Percentiles rank a stretch among this genome's conserved stretches.
Conservation (phyloP, 2,329 filamentous ascomycete genomes). For the Hypoxylon sp. region DNA sequence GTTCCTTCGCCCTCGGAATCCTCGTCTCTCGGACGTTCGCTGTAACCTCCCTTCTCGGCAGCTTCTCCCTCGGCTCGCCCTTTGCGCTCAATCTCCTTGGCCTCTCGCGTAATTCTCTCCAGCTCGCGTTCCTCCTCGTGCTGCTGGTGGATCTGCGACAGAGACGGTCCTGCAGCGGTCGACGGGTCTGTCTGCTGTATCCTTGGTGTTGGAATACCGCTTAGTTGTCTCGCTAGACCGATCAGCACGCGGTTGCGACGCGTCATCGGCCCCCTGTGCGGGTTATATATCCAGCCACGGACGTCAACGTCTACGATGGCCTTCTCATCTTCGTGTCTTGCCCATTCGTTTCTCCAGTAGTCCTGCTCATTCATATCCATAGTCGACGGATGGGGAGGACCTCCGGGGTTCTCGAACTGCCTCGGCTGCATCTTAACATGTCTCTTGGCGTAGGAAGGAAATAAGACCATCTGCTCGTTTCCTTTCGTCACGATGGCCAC, state of each 20-base stretch:
- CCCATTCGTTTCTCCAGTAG: conserved; percentile 82
- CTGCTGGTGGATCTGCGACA: conserved; percentile 48
- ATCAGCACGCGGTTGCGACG: conserved; percentile 87
- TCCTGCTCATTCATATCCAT: conserved; percentile 66
- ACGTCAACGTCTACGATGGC: conserved; percentile 94
- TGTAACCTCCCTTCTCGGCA: conserved; percentile 76
- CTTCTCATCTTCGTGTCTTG: conserved; percentile 79
- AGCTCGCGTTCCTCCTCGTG: conserved; percentile 62
- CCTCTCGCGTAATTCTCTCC: conserved; percentile 76
- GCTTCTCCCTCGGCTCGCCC: conserved; percentile 76
- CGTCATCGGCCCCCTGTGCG: conserved; percentile 83
- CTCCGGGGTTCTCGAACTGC: conserved; percentile 45
- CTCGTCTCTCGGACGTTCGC: conserved; percentile 64
- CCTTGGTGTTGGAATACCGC: conserved; percentile 79
- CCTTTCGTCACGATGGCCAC: conserved; percentile 81
- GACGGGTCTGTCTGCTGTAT: conserved; percentile 46
- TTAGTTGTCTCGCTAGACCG: conserved; percentile 84
- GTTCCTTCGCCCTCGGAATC: conserved; percentile 52
- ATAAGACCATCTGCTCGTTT: conserved; percentile 91
- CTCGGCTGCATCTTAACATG: conserved; percentile 62
- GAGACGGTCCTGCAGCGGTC: conserved; percentile 36
- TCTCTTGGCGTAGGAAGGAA: conserved; percentile 88
- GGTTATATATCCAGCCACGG: conserved; percentile 92
- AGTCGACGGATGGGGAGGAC: conserved; percentile 51
- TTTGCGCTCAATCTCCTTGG: conserved; percentile 75